phyloP scores from a whole-genome alignment of 2,329 filamentous ascomycete genomes.

The Arthrobotrys conoides region DNA sequence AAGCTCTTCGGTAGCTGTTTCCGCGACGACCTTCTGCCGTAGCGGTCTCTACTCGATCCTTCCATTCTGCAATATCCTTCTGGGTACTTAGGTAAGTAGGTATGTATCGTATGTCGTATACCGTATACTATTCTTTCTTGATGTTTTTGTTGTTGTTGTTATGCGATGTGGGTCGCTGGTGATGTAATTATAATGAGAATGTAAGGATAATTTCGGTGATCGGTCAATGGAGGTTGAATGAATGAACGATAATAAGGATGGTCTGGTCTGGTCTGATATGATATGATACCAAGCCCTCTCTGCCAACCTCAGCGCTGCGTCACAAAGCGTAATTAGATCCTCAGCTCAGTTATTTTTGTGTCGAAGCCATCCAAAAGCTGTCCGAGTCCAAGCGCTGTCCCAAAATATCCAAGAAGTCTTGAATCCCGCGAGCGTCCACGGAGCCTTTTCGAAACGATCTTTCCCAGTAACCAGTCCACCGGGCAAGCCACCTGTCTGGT shows the following conservation, averaged over 20 bases:
- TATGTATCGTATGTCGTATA: slow-evolving; percentile 2
- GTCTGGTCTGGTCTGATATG: no score
- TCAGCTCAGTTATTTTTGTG: background rate
- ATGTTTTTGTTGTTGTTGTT: background rate
- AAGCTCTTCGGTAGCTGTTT: slow-evolving; percentile 58
- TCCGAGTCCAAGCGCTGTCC: slow-evolving; percentile 2
- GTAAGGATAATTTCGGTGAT: background rate
- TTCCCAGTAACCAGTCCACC: background rate
- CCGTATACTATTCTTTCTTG: background rate
- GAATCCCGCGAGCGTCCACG: slow-evolving; percentile 20
- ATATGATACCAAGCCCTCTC: background rate
- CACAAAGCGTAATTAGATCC: background rate
- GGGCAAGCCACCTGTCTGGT: slow-evolving; percentile 5
- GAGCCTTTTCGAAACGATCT: slow-evolving; percentile 10
- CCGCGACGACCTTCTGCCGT: slow-evolving; percentile 44
- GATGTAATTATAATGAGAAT: background rate
- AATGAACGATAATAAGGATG: background rate
- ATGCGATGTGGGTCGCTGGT: slow-evolving; percentile 1
- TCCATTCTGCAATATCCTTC: slow-evolving; percentile 16
- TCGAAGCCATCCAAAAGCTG: slow-evolving; percentile 7
- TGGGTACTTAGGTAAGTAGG: no score
- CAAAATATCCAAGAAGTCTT: slow-evolving; percentile 15
- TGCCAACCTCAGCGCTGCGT: background rate
- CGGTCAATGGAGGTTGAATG: background rate
- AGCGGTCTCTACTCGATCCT: slow-evolving; percentile 45